Conservation (phyloP, 345 rosid species). For the Eucalyptus microcorys region DNA sequence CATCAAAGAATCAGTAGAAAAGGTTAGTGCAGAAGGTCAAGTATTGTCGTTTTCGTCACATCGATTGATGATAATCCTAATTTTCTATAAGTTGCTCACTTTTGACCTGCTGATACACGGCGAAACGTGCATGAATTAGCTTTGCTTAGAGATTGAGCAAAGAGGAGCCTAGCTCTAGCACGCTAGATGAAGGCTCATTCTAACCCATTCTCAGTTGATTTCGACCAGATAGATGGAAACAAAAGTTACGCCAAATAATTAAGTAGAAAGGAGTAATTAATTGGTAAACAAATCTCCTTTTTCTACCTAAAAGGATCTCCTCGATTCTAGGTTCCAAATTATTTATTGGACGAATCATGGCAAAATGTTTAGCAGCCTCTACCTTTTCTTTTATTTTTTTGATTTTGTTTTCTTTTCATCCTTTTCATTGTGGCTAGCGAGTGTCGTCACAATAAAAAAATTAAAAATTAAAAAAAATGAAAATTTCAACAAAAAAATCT, state of each 20-base stretch:
- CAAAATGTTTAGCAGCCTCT: not conserved
- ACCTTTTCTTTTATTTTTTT: not conserved
- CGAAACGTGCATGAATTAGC: not conserved
- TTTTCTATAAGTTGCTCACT: not conserved
- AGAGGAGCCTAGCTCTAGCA: not conserved
- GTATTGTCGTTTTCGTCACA: not conserved
- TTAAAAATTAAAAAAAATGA: too few relatives aligned
- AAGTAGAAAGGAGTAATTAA: not conserved
- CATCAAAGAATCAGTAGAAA: not conserved
- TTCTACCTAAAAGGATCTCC: not conserved
- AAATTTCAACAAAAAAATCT: too few relatives aligned
- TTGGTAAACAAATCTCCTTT: not conserved
- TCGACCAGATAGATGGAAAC: not conserved
- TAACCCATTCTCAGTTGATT: not conserved
- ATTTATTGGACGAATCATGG: not conserved
- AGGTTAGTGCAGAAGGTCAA: not conserved
- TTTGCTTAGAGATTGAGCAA: not conserved
- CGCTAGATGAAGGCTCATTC: not conserved
- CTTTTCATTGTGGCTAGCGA: not conserved
- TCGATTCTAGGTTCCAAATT: not conserved
- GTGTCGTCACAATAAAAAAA: not conserved
- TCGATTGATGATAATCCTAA: not conserved
- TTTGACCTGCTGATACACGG: not conserved
- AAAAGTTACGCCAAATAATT: not conserved
- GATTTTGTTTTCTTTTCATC: accelerated